Evolutionary conservation across 495 filamentous ascomycete genomes (phyloP), one percentile per base, ranked within the genome.

Genomic region (Aspergillus cavernicola): DNA sequence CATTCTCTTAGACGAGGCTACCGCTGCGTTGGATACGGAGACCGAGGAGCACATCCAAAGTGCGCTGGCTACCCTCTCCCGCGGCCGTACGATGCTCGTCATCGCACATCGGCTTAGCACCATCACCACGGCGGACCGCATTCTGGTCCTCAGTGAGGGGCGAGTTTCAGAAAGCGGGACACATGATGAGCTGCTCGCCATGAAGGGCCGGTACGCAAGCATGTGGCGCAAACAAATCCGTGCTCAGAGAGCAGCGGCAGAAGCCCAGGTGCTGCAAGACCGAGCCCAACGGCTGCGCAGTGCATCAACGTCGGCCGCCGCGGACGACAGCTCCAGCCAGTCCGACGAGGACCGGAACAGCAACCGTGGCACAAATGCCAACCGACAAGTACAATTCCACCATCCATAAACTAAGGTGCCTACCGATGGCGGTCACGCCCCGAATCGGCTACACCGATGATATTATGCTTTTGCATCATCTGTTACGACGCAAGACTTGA

Each of bases 171-270:
- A 98, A 73, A 79, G 80, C 16, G 93, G 93, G 24, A 95, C 88
- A 4, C 93, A 98, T 64, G 78, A 90, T 36, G 84, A 95, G 56
- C 78, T 98, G 2, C 76, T 97, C 2, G 85, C 80, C 4, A 66
- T 80, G 56, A 86, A 87, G 26, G 91, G 90, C 22, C 79, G 85
- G 31, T 98, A 98, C 61, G 82, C 86, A 16, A 85, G 81, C 52
- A 97, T 98, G 93, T 98, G 93, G 93, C 82, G 84, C 63, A 95
- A 95, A 68, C 93, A 98, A 64, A 90, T 92, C 56, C 83, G 86
- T 10, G 93, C 92, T 10, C 90, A 96, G 68, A 80, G 81, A 52
- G 92, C 90, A 1, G 85, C 85, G 1, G 86, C 87, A 53, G 82
- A 91, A 66, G 90, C 84, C 40, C 76, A 79, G 65, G 80, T 77